A percentile compares a stretch with the other conserved stretches of the same genome.
These are phyloP conservation scores for barley (Hordeum vulgare) DNA, from an alignment of 176 grass and related monocot genomes.

Conservation along the genomic window DNA sequence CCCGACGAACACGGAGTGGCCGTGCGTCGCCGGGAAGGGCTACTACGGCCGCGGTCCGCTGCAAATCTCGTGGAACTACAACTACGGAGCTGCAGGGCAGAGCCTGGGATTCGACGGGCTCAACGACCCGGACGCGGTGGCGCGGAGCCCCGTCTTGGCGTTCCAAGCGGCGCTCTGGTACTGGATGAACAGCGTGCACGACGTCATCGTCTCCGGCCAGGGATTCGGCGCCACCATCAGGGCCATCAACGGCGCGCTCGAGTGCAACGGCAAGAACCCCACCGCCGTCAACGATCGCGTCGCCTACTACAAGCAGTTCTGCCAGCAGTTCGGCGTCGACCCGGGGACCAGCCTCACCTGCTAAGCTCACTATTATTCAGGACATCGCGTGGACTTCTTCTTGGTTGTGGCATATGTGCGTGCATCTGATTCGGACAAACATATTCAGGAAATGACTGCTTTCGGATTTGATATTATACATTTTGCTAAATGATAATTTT, in stretches of 20 bases:
- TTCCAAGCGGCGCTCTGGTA: conserved; percentile 83
- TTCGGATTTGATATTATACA: too few relatives aligned
- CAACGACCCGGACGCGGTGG: conserved; percentile 59
- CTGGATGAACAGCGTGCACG: conserved; percentile 69
- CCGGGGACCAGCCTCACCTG: conserved; percentile 69
- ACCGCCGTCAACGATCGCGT: conserved; percentile 36
- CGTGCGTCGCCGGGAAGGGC: conserved; percentile 52
- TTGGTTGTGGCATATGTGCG: background rate
- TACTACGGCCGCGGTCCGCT: conserved; percentile 85
- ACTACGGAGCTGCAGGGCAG: conserved; percentile 70
- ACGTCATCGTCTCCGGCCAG: conserved; percentile 32
- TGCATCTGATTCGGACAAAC: background rate
- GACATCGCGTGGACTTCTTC: too few relatives aligned
- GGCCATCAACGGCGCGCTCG: conserved; percentile 52
- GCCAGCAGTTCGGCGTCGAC: conserved; percentile 71
- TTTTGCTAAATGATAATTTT: too few relatives aligned
- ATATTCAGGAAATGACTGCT: too few relatives aligned
- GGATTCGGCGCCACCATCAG: conserved; percentile 60
- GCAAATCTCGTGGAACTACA: conserved; percentile 90
- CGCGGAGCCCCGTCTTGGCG: conserved; percentile 45
- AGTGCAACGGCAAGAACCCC: conserved; percentile 70
- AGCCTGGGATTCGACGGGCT: conserved; percentile 90
- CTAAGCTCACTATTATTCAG: background rate
- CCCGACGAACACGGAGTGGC: conserved; percentile 28
- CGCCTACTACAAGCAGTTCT: conserved; percentile 66